Evolutionary conservation across 768 basidiomycete genomes (phyloP).

Genomic region (Trametes sanguinea): DNA sequence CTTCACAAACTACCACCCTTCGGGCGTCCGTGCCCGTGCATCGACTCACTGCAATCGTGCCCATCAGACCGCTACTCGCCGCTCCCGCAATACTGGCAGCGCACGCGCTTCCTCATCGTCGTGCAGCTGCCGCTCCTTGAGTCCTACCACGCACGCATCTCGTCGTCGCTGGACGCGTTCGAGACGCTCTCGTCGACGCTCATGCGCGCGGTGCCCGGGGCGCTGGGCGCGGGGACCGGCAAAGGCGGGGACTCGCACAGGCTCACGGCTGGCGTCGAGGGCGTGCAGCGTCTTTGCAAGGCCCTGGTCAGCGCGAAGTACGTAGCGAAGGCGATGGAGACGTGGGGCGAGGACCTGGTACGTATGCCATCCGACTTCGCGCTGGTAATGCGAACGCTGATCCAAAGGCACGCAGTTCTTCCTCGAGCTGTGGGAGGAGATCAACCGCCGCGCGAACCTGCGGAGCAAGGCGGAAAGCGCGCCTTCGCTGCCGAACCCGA

Average conservation of each 20-base stretch:
- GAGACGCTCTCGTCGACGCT: constrained; percentile 88
- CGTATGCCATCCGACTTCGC: constrained; percentile 28
- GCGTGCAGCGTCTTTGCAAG: constrained; percentile 81
- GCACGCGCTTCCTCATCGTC: constrained; percentile 78
- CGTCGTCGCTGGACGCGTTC: constrained; percentile 88
- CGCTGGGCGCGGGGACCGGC: constrained; percentile 58
- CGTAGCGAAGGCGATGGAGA: constrained; percentile 65
- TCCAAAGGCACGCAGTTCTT: constrained; percentile 65
- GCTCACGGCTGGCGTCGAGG: constrained; percentile 82
- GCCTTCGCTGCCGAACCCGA: constrained; percentile 51
- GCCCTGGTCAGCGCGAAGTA: constrained; percentile 82
- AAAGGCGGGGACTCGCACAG: constrained; percentile 44
- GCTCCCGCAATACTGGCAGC: constrained; percentile 74
- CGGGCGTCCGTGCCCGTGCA: too few species aligned
- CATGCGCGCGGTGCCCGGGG: constrained; percentile 90
- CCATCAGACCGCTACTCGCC: constrained; percentile 84
- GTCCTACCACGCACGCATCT: constrained; percentile 74
- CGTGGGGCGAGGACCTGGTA: constrained; percentile 91
- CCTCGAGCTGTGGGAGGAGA: constrained; percentile 85
- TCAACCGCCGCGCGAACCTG: constrained; percentile 59
- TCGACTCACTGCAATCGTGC: neutral
- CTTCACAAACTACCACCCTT: too few species aligned
- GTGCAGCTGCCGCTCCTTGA: constrained; percentile 87
- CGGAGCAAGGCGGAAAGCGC: constrained; percentile 54
- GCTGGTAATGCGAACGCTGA: neutral